phyloP scores from a whole-genome alignment of 345 rosid genomes.

The Kandelia obovata region DNA sequence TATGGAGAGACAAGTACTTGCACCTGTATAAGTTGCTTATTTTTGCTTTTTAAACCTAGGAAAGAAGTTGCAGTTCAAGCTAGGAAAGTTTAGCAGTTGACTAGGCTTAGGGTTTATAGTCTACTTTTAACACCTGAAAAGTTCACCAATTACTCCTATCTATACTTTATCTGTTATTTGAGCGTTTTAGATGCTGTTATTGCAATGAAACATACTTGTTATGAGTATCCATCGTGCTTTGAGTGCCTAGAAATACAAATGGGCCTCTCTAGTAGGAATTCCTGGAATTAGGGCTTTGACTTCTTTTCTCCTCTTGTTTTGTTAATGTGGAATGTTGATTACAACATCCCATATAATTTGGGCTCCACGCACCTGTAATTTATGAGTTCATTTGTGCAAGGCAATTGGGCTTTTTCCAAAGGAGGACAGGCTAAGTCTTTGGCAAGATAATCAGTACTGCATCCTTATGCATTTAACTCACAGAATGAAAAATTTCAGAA shows the following conservation, averaged over 20 bases:
- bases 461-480: slow-evolving; percentile 22
- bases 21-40: background rate
- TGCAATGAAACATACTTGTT: background rate
- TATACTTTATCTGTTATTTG: background rate
- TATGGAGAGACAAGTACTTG: background rate
- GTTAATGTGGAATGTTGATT: background rate
- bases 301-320: background rate
- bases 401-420: slow-evolving; percentile 8
- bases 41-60: background rate
- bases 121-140: no score
- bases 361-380: slow-evolving; percentile 5
- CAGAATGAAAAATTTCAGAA: slow-evolving; percentile 12
- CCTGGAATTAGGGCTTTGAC: background rate
- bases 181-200: background rate
- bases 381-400: slow-evolving; percentile 1
- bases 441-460: slow-evolving; percentile 9
- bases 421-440: slow-evolving; percentile 4
- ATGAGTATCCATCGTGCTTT: no score
- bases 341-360: background rate
- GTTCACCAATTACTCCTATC: background rate
- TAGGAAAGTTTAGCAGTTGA: background rate
- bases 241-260: background rate
- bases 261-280: background rate
- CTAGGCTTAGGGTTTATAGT: background rate
- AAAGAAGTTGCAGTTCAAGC: background rate